phyloP scores from a whole-genome alignment of 306 rosid species.

The Sicyos baderoa region DNA sequence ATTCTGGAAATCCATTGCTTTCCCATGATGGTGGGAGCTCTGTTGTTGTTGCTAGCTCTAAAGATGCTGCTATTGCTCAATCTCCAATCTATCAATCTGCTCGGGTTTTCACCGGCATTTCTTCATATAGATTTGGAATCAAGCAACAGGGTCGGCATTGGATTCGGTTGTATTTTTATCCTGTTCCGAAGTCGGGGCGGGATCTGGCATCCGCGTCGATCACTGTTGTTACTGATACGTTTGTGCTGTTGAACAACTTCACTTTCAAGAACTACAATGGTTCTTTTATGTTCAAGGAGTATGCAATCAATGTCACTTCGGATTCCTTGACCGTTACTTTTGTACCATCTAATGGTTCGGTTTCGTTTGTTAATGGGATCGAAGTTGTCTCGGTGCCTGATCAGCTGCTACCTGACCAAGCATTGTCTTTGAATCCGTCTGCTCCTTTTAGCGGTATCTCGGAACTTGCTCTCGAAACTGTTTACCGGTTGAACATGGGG shows the following conservation, averaged over 20 bases:
- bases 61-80: slow-evolving; percentile 36
- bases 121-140: slow-evolving; percentile 59
- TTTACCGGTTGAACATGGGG: slow-evolving; percentile 75
- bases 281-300: slow-evolving; percentile 75
- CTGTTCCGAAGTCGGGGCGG: slow-evolving; percentile 36
- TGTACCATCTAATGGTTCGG: slow-evolving; percentile 63
- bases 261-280: slow-evolving; percentile 52
- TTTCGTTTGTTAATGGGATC: slow-evolving; percentile 77
- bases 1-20: slow-evolving; percentile 41
- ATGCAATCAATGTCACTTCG: slow-evolving; percentile 61
- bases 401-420: slow-evolving; percentile 68
- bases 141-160: slow-evolving; percentile 60
- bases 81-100: slow-evolving; percentile 67
- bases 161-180: slow-evolving; percentile 71
- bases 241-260: slow-evolving; percentile 77
- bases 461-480: slow-evolving; percentile 59
- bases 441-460: slow-evolving; percentile 59
- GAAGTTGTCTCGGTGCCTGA: slow-evolving; percentile 85
- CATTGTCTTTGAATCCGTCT: slow-evolving; percentile 48
- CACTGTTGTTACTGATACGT: slow-evolving; percentile 58
- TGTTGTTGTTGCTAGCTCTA: slow-evolving; percentile 36
- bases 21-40: slow-evolving; percentile 44
- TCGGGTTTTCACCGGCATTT: slow-evolving; percentile 48
- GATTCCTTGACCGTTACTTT: slow-evolving; percentile 52
- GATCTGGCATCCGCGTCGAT: slow-evolving; percentile 55